These are phyloP conservation scores for Cercophora newfieldiana DNA, from an alignment of 495 filamentous ascomycete species.

Conservation along the genomic window DNA sequence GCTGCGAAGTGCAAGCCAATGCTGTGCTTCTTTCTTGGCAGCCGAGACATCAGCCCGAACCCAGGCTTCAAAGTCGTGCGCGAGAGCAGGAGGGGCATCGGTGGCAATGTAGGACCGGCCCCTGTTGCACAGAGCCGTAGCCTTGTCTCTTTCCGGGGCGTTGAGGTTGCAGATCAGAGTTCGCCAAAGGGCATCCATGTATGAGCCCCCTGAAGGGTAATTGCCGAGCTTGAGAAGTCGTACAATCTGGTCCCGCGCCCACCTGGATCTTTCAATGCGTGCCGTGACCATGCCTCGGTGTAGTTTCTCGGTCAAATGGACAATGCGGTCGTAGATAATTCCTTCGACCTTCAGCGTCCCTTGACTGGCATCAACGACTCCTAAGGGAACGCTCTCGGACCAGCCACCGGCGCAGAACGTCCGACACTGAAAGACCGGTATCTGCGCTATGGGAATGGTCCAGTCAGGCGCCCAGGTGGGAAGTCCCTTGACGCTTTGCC, in stretches of 20 bases:
- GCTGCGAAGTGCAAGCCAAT: neutral
- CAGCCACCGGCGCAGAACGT: neutral
- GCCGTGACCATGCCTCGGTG: neutral
- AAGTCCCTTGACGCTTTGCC: neutral
- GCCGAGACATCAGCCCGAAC: neutral
- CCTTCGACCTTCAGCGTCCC: neutral
- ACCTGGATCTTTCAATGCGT: neutral
- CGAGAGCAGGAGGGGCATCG: neutral
- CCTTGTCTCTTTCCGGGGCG: neutral
- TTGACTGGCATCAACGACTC: neutral
- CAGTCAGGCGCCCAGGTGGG: neutral
- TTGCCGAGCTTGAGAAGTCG: neutral
- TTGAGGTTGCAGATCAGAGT: neutral
- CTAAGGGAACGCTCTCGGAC: too few species aligned
- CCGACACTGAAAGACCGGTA: neutral
- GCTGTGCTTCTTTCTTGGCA: neutral
- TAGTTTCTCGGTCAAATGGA: neutral
- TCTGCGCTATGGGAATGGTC: neutral
- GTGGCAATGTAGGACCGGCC: neutral
- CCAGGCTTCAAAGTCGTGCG: neutral
- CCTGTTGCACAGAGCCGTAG: too few species aligned
- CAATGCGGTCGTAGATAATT: neutral
- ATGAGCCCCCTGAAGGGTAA: neutral
- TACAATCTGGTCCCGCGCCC: neutral
- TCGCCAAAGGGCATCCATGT: neutral